Percentiles rank a stretch among this genome's conserved stretches.
Conservation (phyloP, 2,329 filamentous ascomycete species). For the Epichloe typhina region DNA sequence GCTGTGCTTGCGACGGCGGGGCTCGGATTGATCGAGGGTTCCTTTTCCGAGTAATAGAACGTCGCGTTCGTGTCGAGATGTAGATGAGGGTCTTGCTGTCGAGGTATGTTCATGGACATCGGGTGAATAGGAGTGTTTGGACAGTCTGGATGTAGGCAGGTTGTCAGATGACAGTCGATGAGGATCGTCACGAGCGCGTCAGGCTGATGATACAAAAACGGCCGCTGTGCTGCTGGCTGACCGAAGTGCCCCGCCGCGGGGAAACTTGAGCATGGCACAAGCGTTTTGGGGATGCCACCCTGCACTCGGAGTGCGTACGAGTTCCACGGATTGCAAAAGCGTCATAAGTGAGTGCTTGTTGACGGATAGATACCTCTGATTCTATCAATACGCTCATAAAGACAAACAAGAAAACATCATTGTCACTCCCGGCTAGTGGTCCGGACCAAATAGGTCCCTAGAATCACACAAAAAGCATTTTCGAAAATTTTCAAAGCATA, state of each 20-base stretch:
- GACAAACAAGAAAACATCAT: too few species aligned
- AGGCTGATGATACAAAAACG: slow-evolving; percentile 8
- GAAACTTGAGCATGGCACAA: not conserved
- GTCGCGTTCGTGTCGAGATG: not conserved
- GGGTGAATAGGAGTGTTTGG: not conserved
- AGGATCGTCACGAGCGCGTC: slow-evolving; percentile 10
- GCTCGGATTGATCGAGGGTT: not conserved
- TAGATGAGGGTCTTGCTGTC: not conserved
- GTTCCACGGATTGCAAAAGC: too few species aligned
- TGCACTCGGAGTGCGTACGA: too few species aligned
- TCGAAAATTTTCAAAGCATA: too few species aligned
- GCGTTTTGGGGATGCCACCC: too few species aligned
- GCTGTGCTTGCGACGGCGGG: not conserved
- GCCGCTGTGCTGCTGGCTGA: slow-evolving; percentile 1
- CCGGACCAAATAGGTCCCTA: too few species aligned
- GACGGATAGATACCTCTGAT: too few species aligned
- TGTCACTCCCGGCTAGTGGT: too few species aligned
- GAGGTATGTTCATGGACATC: not conserved
- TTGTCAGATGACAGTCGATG: slow-evolving; percentile 12
- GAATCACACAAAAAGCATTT: too few species aligned
- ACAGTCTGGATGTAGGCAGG: not conserved
- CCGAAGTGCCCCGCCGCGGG: slow-evolving; percentile 13
- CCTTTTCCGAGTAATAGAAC: not conserved
- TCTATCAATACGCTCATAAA: too few species aligned
- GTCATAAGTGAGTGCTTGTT: too few species aligned